Evolutionary conservation across 306 rosid species (phyloP).

Genomic region (Gleditsia sinensis): DNA sequence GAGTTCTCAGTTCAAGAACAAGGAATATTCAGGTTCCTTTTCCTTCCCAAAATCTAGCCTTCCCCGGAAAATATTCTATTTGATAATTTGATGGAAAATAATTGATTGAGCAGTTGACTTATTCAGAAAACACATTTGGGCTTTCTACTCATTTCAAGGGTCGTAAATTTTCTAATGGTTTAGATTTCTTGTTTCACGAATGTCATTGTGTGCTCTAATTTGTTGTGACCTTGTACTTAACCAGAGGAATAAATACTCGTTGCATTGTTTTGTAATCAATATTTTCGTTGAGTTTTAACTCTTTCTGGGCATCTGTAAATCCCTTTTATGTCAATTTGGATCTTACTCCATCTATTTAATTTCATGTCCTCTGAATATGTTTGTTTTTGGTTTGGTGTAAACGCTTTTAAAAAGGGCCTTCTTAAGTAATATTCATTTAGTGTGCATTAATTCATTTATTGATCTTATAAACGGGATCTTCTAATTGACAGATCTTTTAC

Average conservation of each 20-base stretch:
- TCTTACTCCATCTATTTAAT: not conserved
- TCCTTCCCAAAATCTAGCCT: slow-evolving; percentile 27
- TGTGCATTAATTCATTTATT: slow-evolving; percentile 20
- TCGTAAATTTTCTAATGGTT: slow-evolving; percentile 35
- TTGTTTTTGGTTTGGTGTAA: slow-evolving; percentile 13
- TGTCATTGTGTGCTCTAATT: slow-evolving; percentile 21
- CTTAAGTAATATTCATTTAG: not conserved
- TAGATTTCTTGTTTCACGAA: slow-evolving; percentile 33
- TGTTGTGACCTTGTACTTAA: slow-evolving; percentile 28
- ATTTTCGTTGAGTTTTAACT: not conserved
- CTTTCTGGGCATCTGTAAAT: not conserved
- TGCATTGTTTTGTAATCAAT: slow-evolving; percentile 24
- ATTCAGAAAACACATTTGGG: slow-evolving; percentile 46
- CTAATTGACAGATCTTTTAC: not conserved
- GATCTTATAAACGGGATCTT: not conserved
- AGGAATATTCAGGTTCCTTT: slow-evolving; percentile 51
- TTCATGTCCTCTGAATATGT: not conserved
- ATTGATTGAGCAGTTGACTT: slow-evolving; percentile 55
- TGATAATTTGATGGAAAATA: slow-evolving; percentile 14
- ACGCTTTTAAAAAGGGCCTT: not conserved
- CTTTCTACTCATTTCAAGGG: slow-evolving; percentile 41
- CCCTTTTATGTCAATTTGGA: slow-evolving; percentile 14
- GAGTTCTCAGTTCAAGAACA: slow-evolving; percentile 42
- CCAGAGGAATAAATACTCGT: not conserved
- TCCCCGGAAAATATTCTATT: slow-evolving; percentile 25